A percentile compares a stretch with the other conserved stretches of the same genome.
Evolutionary conservation across 164 flowering plant species (phyloP).

Genomic region (Dillenia turbinata): DNA sequence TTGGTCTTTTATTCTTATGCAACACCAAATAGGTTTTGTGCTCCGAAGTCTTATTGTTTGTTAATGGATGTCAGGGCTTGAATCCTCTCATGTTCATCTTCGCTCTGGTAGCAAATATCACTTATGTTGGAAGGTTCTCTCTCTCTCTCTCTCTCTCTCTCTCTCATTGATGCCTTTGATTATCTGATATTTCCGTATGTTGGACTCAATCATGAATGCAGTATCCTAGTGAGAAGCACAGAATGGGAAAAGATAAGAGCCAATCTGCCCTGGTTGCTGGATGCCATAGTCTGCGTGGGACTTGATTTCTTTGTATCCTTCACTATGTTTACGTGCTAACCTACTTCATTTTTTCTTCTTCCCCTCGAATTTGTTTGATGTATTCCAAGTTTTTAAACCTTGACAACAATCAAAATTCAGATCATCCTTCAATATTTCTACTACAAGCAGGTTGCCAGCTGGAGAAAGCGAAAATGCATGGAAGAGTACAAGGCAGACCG

Average conservation of each 20-base stretch:
- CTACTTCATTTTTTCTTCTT: too few species aligned
- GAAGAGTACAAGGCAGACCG: too few species aligned
- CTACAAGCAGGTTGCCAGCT: conserved; percentile 23
- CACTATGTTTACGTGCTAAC: neutral
- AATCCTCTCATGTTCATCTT: conserved; percentile 93
- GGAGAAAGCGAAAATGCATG: too few species aligned
- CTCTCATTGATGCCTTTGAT: neutral
- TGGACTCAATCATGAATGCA: conserved; percentile 22
- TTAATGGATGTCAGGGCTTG: conserved; percentile 44
- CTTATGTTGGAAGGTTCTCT: conserved; percentile 68
- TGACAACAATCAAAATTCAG: conserved; percentile 18
- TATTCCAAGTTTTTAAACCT: too few species aligned
- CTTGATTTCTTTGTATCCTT: conserved; percentile 87
- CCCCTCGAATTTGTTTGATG: neutral
- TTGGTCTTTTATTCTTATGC: too few species aligned
- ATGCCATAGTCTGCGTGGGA: conserved; percentile 72
- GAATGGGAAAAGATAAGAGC: conserved; percentile 67
- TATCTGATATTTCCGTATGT: too few species aligned
- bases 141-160: conserved; percentile 12
- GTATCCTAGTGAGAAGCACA: conserved; percentile 67
- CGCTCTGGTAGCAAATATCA: conserved; percentile 67
- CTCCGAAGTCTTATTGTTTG: too few species aligned
- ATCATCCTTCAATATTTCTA: conserved; percentile 74
- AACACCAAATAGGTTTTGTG: too few species aligned
- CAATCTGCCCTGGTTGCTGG: conserved; percentile 89